Evolutionary conservation across 2,329 filamentous ascomycete genomes (phyloP).

Genomic region (Verticillium albo-atrum): DNA sequence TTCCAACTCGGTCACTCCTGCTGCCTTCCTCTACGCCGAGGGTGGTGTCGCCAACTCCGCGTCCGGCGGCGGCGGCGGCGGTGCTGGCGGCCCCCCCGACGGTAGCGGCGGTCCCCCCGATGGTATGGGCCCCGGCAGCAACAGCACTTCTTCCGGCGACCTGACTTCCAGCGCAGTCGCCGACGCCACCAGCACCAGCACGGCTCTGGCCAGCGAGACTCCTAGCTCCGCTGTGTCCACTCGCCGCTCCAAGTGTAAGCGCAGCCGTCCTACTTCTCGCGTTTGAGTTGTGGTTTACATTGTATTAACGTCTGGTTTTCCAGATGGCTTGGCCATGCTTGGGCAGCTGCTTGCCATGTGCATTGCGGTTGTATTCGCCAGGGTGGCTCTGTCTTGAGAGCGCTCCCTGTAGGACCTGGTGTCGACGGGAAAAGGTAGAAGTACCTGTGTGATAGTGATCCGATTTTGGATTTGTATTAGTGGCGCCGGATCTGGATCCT

Average conservation of each 20-base stretch:
- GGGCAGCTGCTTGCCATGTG: not conserved
- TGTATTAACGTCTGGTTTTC: not conserved
- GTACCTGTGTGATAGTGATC: too few species aligned
- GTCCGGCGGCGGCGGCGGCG: not conserved
- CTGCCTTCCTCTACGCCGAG: conserved; percentile 23
- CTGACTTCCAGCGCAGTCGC: not conserved
- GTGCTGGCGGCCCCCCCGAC: not conserved
- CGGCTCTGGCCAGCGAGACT: not conserved
- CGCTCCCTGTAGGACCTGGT: too few species aligned
- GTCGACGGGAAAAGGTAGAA: too few species aligned
- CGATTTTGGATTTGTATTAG: too few species aligned
- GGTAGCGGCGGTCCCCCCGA: not conserved
- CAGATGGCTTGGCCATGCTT: not conserved
- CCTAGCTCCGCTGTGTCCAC: not conserved
- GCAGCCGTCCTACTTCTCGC: not conserved
- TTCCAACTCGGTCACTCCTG: conserved; percentile 18
- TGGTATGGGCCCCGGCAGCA: not conserved
- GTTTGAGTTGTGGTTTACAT: not conserved
- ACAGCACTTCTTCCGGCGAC: not conserved
- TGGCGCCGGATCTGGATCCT: too few species aligned
- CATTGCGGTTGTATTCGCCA: not conserved
- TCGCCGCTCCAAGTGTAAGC: not conserved
- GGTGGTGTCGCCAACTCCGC: conserved; percentile 25
- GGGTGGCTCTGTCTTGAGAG: too few species aligned
- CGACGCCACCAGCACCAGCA: not conserved